Evolutionary conservation across 352 stramenopile genomes (phyloP).

Genomic region (Blastocystis sp.): DNA sequence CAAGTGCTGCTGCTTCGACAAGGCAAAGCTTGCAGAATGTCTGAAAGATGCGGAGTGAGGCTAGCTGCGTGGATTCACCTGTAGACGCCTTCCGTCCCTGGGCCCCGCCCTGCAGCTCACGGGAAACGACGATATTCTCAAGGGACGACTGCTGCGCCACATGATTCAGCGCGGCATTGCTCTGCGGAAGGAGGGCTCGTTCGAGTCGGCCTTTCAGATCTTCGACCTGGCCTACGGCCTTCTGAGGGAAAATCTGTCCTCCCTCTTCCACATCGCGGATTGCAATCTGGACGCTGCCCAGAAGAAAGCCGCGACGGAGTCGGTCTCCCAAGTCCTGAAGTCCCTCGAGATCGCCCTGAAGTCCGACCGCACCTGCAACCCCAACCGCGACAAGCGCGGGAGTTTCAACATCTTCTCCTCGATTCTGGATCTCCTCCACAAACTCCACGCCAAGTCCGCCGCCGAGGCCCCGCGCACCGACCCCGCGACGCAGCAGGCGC

Average conservation of each 20-base stretch:
- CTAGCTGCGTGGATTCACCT: not conserved
- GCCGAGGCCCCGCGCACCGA: not conserved
- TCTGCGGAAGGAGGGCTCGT: not conserved
- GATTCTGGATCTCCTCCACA: not conserved
- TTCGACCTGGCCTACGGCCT: slow-evolving; percentile 1
- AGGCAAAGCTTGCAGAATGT: not conserved
- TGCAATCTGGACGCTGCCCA: not conserved
- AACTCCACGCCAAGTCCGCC: not conserved
- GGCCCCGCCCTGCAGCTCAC: not conserved
- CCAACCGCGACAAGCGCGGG: not conserved
- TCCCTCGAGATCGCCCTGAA: not conserved
- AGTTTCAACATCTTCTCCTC: slow-evolving; percentile 15
- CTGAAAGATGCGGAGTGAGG: not conserved
- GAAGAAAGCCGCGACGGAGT: not conserved
- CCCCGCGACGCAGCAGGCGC: not conserved
- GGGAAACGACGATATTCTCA: slow-evolving; percentile 8
- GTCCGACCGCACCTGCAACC: not conserved
- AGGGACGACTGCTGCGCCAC: not conserved
- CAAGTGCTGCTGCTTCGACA: not conserved
- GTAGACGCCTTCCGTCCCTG: not conserved
- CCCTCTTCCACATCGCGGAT: not conserved
- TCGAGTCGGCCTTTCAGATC: not conserved
- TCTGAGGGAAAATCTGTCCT: not conserved
- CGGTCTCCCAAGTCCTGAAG: not conserved
- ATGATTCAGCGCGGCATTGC: not conserved